Conservation (phyloP, 2,329 filamentous ascomycete species). For the Hirsutella minnesotensis region DNA sequence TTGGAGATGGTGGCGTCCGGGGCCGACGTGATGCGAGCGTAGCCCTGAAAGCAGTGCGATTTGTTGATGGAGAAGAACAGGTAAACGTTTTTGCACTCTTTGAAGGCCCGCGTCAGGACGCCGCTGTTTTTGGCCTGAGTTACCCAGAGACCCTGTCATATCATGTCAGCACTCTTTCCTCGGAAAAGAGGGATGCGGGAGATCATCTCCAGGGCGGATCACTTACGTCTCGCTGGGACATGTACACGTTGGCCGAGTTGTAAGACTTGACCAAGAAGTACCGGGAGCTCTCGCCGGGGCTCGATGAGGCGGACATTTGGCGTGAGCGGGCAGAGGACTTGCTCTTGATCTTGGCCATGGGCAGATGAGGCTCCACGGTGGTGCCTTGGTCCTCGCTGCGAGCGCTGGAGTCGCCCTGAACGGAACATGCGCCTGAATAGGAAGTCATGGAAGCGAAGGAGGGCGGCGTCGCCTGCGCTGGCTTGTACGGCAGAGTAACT, state of each 20-base stretch:
- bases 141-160: conserved; percentile 35
- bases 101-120: conserved; percentile 35
- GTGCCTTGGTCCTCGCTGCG: neutral
- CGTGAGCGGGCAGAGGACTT: neutral
- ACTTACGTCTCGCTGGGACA: conserved; percentile 31
- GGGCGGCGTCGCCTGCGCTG: neutral
- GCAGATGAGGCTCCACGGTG: neutral
- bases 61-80: conserved; percentile 48
- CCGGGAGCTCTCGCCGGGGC: conserved; percentile 4
- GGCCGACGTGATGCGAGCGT: conserved; percentile 30
- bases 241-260: conserved; percentile 26
- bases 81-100: conserved; percentile 37
- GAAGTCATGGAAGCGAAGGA: neutral
- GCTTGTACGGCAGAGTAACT: neutral
- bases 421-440: neutral
- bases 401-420: neutral
- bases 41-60: conserved; percentile 44
- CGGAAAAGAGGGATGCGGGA: too few relatives aligned
- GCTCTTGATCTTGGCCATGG: neutral
- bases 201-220: too few relatives aligned
- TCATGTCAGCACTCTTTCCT: conserved; percentile 1
- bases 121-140: conserved; percentile 38
- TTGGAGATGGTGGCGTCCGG: conserved; percentile 25
- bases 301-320: too few relatives aligned
- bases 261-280: conserved; percentile 31